Conservation (phyloP, 1,284 basidiomycete genomes). For the Hymenochaete sp. region DNA sequence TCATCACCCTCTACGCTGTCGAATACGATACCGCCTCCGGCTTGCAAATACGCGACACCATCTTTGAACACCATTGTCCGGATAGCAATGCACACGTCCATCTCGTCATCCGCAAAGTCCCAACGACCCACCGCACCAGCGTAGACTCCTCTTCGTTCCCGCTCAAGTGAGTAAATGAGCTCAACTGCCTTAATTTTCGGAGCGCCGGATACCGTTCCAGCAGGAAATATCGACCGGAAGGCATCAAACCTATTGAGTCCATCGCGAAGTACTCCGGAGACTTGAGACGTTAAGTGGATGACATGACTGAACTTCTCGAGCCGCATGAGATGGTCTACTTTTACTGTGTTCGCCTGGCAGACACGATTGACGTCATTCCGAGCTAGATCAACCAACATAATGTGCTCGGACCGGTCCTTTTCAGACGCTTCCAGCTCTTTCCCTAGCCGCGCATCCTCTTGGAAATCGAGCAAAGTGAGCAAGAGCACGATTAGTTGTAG, state of each 20-base stretch:
- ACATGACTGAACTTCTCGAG: constrained; percentile 98
- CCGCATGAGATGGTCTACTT: constrained; percentile 92
- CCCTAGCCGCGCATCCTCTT: constrained; percentile 84
- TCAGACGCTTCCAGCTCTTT: constrained; percentile 71
- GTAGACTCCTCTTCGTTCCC: constrained; percentile 90
- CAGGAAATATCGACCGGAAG: constrained; percentile 98
- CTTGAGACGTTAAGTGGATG: constrained; percentile 94
- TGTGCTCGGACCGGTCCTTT: constrained; percentile 97
- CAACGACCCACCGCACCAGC: constrained; percentile 97
- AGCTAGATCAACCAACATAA: constrained; percentile 98
- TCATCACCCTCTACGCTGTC: constrained; percentile 98
- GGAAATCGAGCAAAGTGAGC: background rate
- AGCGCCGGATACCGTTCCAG: constrained; percentile 98
- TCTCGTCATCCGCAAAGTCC: constrained; percentile 89
- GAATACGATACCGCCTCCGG: constrained; percentile 95
- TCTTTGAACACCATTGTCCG: constrained; percentile 97
- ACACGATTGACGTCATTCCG: constrained; percentile 99
- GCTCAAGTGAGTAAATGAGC: constrained; percentile 80
- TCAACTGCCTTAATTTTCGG: constrained; percentile 99
- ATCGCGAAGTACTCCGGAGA: constrained; percentile 80
- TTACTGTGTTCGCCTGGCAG: constrained; percentile 90
- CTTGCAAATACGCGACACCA: constrained; percentile 88
- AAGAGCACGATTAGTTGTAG: background rate
- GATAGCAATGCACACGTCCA: constrained; percentile 99
- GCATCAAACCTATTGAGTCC: constrained; percentile 92